Conservation (phyloP, 176 grass and related monocot genomes). For the Avena insularis region DNA sequence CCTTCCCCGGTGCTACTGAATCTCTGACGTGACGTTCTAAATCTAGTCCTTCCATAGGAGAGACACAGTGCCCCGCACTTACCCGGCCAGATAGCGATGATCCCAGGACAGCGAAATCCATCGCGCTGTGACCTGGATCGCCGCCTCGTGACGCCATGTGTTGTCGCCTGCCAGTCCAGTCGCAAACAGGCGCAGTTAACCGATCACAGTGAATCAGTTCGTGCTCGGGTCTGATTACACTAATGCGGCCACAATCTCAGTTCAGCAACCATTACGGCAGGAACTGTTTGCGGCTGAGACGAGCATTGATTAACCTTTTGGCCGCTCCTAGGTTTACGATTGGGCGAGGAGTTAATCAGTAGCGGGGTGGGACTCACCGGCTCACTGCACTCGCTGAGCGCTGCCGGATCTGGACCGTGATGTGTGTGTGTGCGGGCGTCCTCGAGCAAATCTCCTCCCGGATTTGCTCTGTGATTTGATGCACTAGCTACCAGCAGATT, state of each 20-base stretch:
- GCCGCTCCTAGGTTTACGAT: constrained; percentile 43
- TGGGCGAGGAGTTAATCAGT: neutral
- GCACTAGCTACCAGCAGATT: constrained; percentile 29
- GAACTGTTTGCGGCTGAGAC: neutral
- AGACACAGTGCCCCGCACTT: constrained; percentile 48
- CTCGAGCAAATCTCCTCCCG: constrained; percentile 41
- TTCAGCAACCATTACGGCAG: neutral
- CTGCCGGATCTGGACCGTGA: constrained; percentile 26
- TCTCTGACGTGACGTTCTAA: constrained; percentile 44
- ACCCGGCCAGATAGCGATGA: constrained; percentile 48
- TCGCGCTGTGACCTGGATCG: neutral
- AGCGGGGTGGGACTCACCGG: constrained; percentile 24
- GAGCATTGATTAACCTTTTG: neutral
- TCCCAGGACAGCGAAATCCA: neutral
- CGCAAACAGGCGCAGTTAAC: neutral
- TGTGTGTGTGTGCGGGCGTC: constrained; percentile 16
- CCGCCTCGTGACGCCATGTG: constrained; percentile 22
- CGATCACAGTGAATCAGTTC: neutral
- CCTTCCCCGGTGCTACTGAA: neutral
- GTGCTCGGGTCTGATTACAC: neutral
- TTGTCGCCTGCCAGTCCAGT: constrained; percentile 19
- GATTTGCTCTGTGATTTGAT: constrained; percentile 56
- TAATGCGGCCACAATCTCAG: neutral
- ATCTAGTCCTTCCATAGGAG: constrained; percentile 11
- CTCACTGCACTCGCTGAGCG: neutral